These are phyloP conservation scores for Annulohypoxylon nitens DNA, from an alignment of 495 filamentous ascomycete species.

Conservation along the genomic window DNA sequence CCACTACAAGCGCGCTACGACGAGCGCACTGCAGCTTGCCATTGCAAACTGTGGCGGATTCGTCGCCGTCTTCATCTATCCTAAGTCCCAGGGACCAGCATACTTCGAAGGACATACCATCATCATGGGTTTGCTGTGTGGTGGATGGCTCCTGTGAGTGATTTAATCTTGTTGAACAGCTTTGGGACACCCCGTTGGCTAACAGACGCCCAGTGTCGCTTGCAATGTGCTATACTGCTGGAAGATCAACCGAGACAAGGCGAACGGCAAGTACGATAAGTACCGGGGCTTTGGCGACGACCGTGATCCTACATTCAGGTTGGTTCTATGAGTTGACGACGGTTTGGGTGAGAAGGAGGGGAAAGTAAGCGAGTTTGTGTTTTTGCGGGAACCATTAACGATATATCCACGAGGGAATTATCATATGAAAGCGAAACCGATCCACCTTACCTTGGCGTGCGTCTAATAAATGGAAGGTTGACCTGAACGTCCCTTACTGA, in stretches of 20 bases:
- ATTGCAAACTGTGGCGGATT: constrained; percentile 66
- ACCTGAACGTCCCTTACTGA: constrained; percentile 9
- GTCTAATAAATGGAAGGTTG: constrained; percentile 3
- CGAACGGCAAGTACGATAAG: constrained; percentile 69
- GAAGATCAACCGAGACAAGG: constrained; percentile 76
- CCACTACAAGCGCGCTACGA: constrained; percentile 61
- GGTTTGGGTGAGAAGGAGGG: background rate
- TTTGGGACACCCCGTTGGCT: constrained; percentile 6
- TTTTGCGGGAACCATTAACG: constrained; percentile 3
- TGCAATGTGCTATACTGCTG: constrained; percentile 73
- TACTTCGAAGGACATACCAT: constrained; percentile 70
- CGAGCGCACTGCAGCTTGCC: constrained; percentile 60
- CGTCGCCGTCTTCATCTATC: constrained; percentile 71
- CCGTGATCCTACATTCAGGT: constrained; percentile 73
- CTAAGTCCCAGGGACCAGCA: constrained; percentile 60
- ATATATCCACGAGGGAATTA: constrained; percentile 11
- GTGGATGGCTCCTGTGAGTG: constrained; percentile 75
- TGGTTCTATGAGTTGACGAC: constrained; percentile 65
- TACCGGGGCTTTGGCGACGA: constrained; percentile 73
- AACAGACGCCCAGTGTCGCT: constrained; percentile 63
- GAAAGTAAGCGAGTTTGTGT: constrained; percentile 1
- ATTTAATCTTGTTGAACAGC: background rate
- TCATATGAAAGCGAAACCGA: constrained; percentile 7
- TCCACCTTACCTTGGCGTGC: constrained; percentile 1
- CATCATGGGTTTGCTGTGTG: constrained; percentile 68